Evolutionary conservation across 2,329 filamentous ascomycete genomes (phyloP), one percentile per base, ranked within the genome.

Genomic region (Neonectria faginata): DNA sequence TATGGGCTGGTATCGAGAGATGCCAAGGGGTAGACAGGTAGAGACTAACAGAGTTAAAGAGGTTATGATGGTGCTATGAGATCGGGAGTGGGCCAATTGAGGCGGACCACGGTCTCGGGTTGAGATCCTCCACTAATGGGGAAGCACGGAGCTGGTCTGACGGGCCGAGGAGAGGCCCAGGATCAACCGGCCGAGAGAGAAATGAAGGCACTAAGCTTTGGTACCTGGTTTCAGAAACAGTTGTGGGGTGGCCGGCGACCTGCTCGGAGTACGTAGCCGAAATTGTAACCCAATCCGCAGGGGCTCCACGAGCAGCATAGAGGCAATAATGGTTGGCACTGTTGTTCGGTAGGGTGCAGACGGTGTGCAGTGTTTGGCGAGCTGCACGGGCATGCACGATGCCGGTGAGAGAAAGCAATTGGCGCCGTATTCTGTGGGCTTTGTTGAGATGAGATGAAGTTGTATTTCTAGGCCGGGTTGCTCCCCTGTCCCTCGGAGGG

Each of bases 41-140:
- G 65, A 31, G 33, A 47, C n/a, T 42, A 67, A 60, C 55, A 50
- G 36, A 63, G 59, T 60, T 44, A 53, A 62, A 53, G 47, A 66
- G 57, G 62, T 62, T 63, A 64, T 64, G 57, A 65, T 73, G 59
- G 69, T 67, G 53, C 61, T 67, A 71, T 65, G 55, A 54, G 62
- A 51, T 60, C 56, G 42, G 8, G 56, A 60, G 58, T 71, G 67
- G 63, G 65, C 66, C 64, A 66, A 67, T 65, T n/a, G 31, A 42
- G 60, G 41, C 63, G 55, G 44, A n/a, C 33, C 54, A 60, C 56
- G 33, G n/a, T 25, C 62, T 48, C 64, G 65, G 68, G 41, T 57
- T 61, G 44, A 69, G 62, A 72, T 73, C 70, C 60, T 72, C 72
- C 72, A 72, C 72, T 70, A 72, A 74, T 73, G 60, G 53, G 64